Evolutionary conservation across 2,329 filamentous ascomycete genomes (phyloP), one percentile per base, ranked within the genome.

Genomic region (Stachybotrys chartarum): DNA sequence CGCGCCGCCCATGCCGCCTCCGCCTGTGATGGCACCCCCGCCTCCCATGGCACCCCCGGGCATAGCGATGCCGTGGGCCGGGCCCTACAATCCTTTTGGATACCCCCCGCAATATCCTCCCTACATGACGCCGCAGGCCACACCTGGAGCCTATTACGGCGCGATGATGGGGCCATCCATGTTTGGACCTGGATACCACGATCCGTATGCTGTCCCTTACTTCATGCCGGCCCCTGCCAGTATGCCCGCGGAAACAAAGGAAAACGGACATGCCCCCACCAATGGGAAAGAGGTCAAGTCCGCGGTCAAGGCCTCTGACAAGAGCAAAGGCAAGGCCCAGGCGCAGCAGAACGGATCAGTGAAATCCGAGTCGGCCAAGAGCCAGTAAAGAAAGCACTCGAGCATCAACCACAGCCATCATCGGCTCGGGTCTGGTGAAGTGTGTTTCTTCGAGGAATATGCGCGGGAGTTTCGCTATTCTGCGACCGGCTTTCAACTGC

Each of bases 201-300:
- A 42, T 10, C 35, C 35, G 35, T 42, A 10, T 14, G 35, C 10
- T 3, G 14, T 14, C 5, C 10, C 35, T 10, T 42, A 42, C 35
- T 42, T 10, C 35, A 42, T 14, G 35, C 10, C 35, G 35, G 10
- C 35, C 14, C 35, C 35, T 14, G 3, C 35, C 35, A 14, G 5
- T 10, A 14, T 42, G 8, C 35, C 24, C 24, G 24, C 10, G 35
- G 35, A 42, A 14, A 42, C 2, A 10, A 42, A 42, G 35, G 14
- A 42, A 14, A 42, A 14, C 14, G 35, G 10, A 14, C 5, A 10
- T 10, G 14, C 35, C 35, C 10, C 3, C 0, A 72, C 74, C 1
- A 78, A 85, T 1, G 67, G 68, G 1, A 66, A 88, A 39, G 72
- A 77, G 11, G 72, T 88, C 44, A 72, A 72, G 24, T 60, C 81